Evolutionary conservation across 495 filamentous ascomycete genomes (phyloP).

Genomic region (Aspergillus steynii): DNA sequence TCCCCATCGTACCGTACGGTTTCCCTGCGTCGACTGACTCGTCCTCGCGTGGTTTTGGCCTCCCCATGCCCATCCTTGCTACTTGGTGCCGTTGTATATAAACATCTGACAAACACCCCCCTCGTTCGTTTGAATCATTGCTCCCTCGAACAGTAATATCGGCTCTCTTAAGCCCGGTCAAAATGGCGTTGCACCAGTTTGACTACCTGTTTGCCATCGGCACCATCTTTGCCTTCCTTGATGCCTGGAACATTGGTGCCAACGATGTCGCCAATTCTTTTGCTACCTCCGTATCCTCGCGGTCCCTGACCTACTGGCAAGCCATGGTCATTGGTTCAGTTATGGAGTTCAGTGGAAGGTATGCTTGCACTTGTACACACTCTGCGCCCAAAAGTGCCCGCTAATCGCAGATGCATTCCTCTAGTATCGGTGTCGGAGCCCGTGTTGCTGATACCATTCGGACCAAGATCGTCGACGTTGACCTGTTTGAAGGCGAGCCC

Average conservation of each 20-base stretch:
- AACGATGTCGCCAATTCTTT: slow-evolving; percentile 26
- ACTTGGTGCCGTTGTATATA: not conserved
- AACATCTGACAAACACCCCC: not conserved
- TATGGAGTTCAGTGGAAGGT: slow-evolving; percentile 23
- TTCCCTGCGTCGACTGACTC: not conserved
- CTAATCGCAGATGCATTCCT: not conserved
- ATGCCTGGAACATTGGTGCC: slow-evolving; percentile 25
- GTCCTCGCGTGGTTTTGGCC: not conserved
- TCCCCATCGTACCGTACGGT: not conserved
- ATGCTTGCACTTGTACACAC: not conserved
- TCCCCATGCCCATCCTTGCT: too few species aligned
- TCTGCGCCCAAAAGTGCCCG: not conserved
- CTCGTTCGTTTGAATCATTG: not conserved
- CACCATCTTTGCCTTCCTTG: slow-evolving; percentile 24
- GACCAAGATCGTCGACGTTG: slow-evolving; percentile 20
- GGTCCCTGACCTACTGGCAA: slow-evolving; percentile 21
- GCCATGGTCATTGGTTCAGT: slow-evolving; percentile 20
- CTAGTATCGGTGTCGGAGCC: slow-evolving; percentile 20
- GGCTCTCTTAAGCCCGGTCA: not conserved
- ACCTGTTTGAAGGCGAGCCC: slow-evolving; percentile 12
- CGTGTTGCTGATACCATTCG: slow-evolving; percentile 22
- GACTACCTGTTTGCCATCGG: slow-evolving; percentile 23
- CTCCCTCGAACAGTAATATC: not conserved
- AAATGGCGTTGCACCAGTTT: slow-evolving; percentile 20
- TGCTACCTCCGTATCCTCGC: slow-evolving; percentile 23